These are phyloP conservation scores for Malassezia furfur DNA, from an alignment of 1,284 basidiomycete genomes.

Conservation along the genomic window DNA sequence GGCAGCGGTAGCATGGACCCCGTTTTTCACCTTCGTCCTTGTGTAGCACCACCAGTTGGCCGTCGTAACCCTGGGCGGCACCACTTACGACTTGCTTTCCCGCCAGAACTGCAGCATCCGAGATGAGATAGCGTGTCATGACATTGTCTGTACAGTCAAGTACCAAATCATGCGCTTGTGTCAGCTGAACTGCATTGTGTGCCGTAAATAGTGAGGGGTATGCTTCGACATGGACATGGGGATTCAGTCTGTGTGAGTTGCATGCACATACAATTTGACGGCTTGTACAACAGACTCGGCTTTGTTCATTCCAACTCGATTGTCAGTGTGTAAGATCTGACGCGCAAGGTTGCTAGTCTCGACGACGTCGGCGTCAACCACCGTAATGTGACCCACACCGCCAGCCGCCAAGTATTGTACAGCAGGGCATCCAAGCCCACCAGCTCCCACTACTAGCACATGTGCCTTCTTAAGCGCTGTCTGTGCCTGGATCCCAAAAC, in stretches of 20 bases:
- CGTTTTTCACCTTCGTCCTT: constrained; percentile 40
- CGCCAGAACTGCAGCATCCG: constrained; percentile 72
- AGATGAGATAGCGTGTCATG: constrained; percentile 81
- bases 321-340: constrained; percentile 78
- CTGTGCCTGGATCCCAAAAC: constrained; percentile 70
- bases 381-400: constrained; percentile 78
- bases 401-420: constrained; percentile 85
- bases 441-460: constrained; percentile 83
- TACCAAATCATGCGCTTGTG: constrained; percentile 56
- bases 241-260: constrained; percentile 25
- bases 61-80: constrained; percentile 82
- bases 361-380: constrained; percentile 83
- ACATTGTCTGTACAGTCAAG: constrained; percentile 94
- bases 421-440: constrained; percentile 89
- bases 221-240: constrained; percentile 27
- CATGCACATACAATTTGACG: constrained; percentile 5
- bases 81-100: constrained; percentile 76
- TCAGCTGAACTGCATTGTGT: constrained; percentile 27
- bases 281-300: constrained; percentile 64
- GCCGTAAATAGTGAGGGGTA: constrained; percentile 19
- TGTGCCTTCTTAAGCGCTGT: constrained; percentile 65
- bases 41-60: constrained; percentile 58
- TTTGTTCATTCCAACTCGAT: constrained; percentile 70
- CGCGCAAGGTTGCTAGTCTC: constrained; percentile 87
- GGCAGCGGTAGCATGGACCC: constrained; percentile 87